A percentile compares a stretch with the other conserved stretches of the same genome.
These are phyloP conservation scores for Digitaria exilis DNA, from an alignment of 202 grass and related monocot genomes.

Conservation along the genomic window DNA sequence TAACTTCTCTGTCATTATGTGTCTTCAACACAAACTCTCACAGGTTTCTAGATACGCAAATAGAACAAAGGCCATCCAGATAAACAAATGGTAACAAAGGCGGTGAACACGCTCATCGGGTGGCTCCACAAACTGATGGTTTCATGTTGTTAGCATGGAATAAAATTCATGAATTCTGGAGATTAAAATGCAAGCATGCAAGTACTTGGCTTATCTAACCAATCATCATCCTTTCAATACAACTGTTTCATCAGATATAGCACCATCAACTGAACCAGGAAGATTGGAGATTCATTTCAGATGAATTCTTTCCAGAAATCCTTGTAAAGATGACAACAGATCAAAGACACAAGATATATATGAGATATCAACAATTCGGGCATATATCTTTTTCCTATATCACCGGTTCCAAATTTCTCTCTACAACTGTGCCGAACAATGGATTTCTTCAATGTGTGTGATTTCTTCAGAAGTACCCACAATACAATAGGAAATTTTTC, in stretches of 20 bases:
- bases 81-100: conserved; percentile 27
- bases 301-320: not conserved
- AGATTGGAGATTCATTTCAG: conserved; percentile 26
- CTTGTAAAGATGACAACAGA: conserved; percentile 29
- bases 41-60: conserved; percentile 28
- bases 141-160: conserved; percentile 8
- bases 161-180: conserved; percentile 1
- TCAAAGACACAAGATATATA: conserved; percentile 20
- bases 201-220: conserved; percentile 3
- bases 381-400: conserved; percentile 16
- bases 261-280: not conserved
- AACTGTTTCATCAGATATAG: conserved; percentile 27
- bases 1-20: conserved; percentile 8
- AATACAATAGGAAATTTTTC: conserved; percentile 23
- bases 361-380: conserved; percentile 20
- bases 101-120: not conserved
- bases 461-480: conserved; percentile 28
- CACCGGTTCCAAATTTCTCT: conserved; percentile 12
- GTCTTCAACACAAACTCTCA: conserved; percentile 4
- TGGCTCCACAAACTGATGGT: conserved; percentile 16
- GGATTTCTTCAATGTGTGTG: conserved; percentile 14
- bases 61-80: not conserved
- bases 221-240: conserved; percentile 25
- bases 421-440: conserved; percentile 1
- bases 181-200: conserved; percentile 25